phyloP scores from a whole-genome alignment of 2,329 filamentous ascomycete genomes.

The Penicillium rolfsii region DNA sequence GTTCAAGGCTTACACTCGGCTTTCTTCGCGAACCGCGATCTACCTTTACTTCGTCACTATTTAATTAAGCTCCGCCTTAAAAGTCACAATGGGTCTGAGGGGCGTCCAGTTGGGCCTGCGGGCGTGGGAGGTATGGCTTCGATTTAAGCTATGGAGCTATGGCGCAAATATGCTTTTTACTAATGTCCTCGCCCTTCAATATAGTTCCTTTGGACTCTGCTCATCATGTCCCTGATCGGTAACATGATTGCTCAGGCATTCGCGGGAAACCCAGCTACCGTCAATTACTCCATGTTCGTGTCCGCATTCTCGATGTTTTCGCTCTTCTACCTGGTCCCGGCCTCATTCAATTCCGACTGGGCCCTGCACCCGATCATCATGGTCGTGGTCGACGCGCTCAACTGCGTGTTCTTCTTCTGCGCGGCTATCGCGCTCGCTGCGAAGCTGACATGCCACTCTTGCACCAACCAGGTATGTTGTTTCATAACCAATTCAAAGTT shows the following conservation, averaged over 20 bases:
- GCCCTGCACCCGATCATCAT: slow-evolving; percentile 49
- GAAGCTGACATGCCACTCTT: slow-evolving; percentile 49
- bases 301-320: slow-evolving; percentile 53
- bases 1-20: not conserved
- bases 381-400: slow-evolving; percentile 51
- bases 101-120: slow-evolving; percentile 38
- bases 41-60: slow-evolving; percentile 3
- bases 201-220: slow-evolving; percentile 62
- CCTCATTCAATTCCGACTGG: slow-evolving; percentile 46
- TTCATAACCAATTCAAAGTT: not conserved
- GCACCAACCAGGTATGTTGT: slow-evolving; percentile 49
- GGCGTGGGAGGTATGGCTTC: slow-evolving; percentile 38
- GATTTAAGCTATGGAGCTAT: not conserved
- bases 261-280: slow-evolving; percentile 58
- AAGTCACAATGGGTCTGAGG: slow-evolving; percentile 32
- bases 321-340: slow-evolving; percentile 53
- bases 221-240: slow-evolving; percentile 64
- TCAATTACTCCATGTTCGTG: slow-evolving; percentile 59
- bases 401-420: slow-evolving; percentile 54
- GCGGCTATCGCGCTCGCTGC: slow-evolving; percentile 54
- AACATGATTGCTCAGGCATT: slow-evolving; percentile 62
- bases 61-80: slow-evolving; percentile 1
- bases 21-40: slow-evolving; percentile 1
- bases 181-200: slow-evolving; percentile 3
- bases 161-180: not conserved